Evolutionary conservation across 2,329 filamentous ascomycete species (phyloP), one percentile per base, ranked within the genome.

Genomic region (Ascochyta clinopodiicola): DNA sequence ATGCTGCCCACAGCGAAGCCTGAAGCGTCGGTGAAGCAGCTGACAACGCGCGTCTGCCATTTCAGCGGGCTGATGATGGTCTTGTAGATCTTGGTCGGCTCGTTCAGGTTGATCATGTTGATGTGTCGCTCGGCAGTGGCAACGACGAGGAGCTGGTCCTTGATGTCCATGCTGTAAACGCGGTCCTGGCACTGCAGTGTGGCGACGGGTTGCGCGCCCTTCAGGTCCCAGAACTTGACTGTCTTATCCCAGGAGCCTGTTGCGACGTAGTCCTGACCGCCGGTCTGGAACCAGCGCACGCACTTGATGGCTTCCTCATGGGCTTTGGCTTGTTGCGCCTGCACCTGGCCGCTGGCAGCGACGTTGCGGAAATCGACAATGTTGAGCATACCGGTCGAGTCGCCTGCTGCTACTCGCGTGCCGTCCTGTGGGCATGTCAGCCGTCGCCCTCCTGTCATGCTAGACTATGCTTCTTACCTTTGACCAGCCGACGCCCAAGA

Each of bases 1-100:
- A 99, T 96, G 73, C 91, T 96, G 50, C 95, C 95, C 45, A 99
- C 91, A 1, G 95, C 95, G 71, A 96, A 99, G 6, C 95, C 95
- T 0, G 87, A 88, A 6, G 92, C 90, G 74, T 99, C 94, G 13
- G 88, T 87, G 75, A 99, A 99, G 81, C 94, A 98, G 79, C 90
- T 95, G 46, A 98, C 91, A 12, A 96, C 92, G 55, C 94, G 84
- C 1, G 95, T 99, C 82, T 99, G 95, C 92, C 93, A 99, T 80
- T 99, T 99, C 39, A 99, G 84, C 3, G 95, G 95, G 71, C 92
- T 96, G 78, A 96, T 92, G 45, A 97, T 84, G 9, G 91, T 94
- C 84, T 99, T 99, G 85, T 96, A 97, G 77, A 97, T 92, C 68
- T 91, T 92, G 48, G 86, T 86, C 4, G 95, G 95, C 58, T 96